Evolutionary conservation across 2,329 filamentous ascomycete genomes (phyloP).

Genomic region (Colletotrichum scovillei): DNA sequence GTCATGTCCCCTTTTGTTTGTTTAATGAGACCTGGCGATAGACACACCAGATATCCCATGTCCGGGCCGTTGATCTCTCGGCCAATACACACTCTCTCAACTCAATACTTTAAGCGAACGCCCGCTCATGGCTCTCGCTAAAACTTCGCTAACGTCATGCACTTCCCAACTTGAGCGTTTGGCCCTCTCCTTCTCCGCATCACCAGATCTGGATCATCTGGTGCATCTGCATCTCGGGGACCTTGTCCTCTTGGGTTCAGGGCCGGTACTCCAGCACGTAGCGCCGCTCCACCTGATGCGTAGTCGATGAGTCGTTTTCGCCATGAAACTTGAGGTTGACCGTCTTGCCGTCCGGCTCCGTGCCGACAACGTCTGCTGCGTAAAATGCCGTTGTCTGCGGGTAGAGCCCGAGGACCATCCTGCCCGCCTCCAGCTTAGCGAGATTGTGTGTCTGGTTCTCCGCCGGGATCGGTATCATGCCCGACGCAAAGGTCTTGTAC

Average conservation of each 20-base stretch:
- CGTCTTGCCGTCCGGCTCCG: conserved; percentile 61
- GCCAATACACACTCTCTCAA: conserved; percentile 6
- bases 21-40: conserved; percentile 24
- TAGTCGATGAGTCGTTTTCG: conserved; percentile 78
- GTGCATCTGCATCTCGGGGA: not conserved
- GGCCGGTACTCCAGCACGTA: conserved; percentile 80
- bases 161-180: not conserved
- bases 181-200: not conserved
- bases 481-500: conserved; percentile 78
- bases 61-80: conserved; percentile 24
- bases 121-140: conserved; percentile 18
- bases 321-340: conserved; percentile 82
- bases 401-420: conserved; percentile 81
- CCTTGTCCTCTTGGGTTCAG: conserved; percentile 34
- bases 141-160: not conserved
- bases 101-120: conserved; percentile 22
- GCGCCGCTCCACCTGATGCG: conserved; percentile 80
- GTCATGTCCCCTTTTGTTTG: conserved; percentile 20
- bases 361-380: conserved; percentile 82
- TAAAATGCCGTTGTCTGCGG: conserved; percentile 90
- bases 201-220: not conserved
- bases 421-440: conserved; percentile 72
- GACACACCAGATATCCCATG: conserved; percentile 1
- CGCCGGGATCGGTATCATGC: conserved; percentile 81
- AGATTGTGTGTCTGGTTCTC: conserved; percentile 60